Evolutionary conservation across 768 basidiomycete genomes (phyloP).

Genomic region (Lactarius hatsudake): DNA sequence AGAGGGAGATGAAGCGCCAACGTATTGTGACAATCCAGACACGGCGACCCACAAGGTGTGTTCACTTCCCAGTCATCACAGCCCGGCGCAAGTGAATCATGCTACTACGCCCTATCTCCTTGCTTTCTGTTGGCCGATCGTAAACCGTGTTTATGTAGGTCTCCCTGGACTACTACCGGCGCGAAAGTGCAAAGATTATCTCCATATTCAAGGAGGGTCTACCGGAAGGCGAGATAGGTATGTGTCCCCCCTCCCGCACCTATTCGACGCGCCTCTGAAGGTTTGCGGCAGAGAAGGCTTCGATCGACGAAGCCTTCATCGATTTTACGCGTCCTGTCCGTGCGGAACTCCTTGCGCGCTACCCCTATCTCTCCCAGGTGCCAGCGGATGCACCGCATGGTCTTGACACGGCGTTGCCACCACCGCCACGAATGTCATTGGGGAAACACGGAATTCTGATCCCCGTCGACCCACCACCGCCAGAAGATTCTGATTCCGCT

Average conservation of each 20-base stretch:
- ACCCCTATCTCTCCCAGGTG: slow-evolving; percentile 70
- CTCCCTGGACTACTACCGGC: slow-evolving; percentile 88
- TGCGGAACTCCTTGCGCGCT: slow-evolving; percentile 65
- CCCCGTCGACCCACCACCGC: slow-evolving; percentile 44
- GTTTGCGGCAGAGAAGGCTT: slow-evolving; percentile 76
- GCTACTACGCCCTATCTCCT: background rate
- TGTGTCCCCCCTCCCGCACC: slow-evolving; percentile 20
- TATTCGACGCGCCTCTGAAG: background rate
- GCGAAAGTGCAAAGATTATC: slow-evolving; percentile 87
- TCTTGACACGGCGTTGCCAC: slow-evolving; percentile 72
- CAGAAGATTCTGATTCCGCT: slow-evolving; percentile 17
- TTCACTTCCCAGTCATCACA: background rate
- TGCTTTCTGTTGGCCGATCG: background rate
- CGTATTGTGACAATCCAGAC: slow-evolving; percentile 89
- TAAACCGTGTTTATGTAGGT: slow-evolving; percentile 48
- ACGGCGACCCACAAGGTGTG: slow-evolving; percentile 90
- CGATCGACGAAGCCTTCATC: slow-evolving; percentile 95
- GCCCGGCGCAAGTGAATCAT: background rate
- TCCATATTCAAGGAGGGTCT: slow-evolving; percentile 77
- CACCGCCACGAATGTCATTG: slow-evolving; percentile 67
- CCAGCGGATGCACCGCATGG: slow-evolving; percentile 69
- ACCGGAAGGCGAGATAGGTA: slow-evolving; percentile 81
- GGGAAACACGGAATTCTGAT: slow-evolving; percentile 57
- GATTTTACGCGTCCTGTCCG: slow-evolving; percentile 86
- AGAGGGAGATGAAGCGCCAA: slow-evolving; percentile 82